Conservation (phyloP, 768 basidiomycete species). For the Leccinum aurantiacum region DNA sequence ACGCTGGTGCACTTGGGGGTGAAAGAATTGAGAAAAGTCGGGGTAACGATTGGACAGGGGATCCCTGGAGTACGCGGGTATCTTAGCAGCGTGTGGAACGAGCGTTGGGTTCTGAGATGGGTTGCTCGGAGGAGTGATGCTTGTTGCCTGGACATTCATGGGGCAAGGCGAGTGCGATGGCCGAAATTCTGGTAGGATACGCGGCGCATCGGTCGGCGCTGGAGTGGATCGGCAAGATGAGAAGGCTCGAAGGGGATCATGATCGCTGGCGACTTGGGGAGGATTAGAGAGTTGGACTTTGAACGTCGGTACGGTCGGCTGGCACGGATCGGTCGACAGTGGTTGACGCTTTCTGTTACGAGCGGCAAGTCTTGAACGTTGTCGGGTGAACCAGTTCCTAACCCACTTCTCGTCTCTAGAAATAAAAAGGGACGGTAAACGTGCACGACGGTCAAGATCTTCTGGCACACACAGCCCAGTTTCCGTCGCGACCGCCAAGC, state of each 20-base stretch:
- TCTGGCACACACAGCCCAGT: slow-evolving; percentile 32
- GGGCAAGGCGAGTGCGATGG: slow-evolving; percentile 2
- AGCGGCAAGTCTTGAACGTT: slow-evolving; percentile 22
- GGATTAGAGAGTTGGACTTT: slow-evolving; percentile 9
- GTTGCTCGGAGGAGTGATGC: not conserved
- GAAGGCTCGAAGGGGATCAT: not conserved
- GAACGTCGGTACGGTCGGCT: slow-evolving; percentile 13
- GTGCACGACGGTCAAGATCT: slow-evolving; percentile 2
- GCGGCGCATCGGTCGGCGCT: not conserved
- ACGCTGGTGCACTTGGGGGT: slow-evolving; percentile 15
- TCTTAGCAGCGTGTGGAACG: not conserved
- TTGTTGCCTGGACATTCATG: not conserved
- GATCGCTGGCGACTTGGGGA: not conserved
- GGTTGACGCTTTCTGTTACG: slow-evolving; percentile 10
- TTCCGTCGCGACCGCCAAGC: slow-evolving; percentile 20
- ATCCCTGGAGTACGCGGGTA: slow-evolving; percentile 30
- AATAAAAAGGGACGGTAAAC: slow-evolving; percentile 5
- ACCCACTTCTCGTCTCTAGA: slow-evolving; percentile 31
- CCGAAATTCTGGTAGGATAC: not conserved
- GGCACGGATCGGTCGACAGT: not conserved
- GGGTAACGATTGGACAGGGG: slow-evolving; percentile 33
- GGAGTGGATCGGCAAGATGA: slow-evolving; percentile 8
- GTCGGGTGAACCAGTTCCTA: slow-evolving; percentile 32
- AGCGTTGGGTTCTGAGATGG: not conserved
- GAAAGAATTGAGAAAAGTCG: slow-evolving; percentile 35